Conservation (phyloP, 371 early-diverging fungal genomes). For the Mucor lusitanicus region DNA sequence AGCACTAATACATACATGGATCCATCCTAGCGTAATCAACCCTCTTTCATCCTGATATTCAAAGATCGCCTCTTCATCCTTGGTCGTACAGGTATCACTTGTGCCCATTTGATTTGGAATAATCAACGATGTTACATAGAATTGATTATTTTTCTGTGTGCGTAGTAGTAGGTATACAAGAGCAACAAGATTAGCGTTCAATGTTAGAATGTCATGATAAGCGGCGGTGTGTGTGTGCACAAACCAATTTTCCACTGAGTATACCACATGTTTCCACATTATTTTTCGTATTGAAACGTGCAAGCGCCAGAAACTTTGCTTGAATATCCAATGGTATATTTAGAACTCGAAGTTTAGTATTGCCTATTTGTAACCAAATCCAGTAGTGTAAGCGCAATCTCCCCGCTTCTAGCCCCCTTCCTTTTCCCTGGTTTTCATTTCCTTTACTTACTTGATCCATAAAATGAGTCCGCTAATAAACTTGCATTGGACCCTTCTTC, state of each 20-base stretch:
- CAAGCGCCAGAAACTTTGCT: constrained; percentile 69
- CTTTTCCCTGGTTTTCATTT: too few relatives aligned
- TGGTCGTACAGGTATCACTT: constrained; percentile 84
- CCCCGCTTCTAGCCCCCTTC: not conserved
- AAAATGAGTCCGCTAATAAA: constrained; percentile 3
- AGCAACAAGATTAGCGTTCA: not conserved
- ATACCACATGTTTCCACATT: constrained; percentile 92
- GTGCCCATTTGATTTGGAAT: constrained; percentile 89
- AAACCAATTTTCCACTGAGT: constrained; percentile 74
- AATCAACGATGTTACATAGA: constrained; percentile 75
- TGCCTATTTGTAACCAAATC: not conserved
- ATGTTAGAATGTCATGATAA: not conserved
- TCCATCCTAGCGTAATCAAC: constrained; percentile 87
- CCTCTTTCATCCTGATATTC: constrained; percentile 70
- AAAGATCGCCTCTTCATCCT: constrained; percentile 84
- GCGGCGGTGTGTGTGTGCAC: not conserved
- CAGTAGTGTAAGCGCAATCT: not conserved
- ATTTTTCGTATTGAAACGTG: constrained; percentile 67
- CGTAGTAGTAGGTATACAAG: too few relatives aligned
- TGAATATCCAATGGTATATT: constrained; percentile 65
- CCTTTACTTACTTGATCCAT: not conserved
- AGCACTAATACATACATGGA: constrained; percentile 59
- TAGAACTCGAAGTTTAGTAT: constrained; percentile 59
- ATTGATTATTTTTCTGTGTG: constrained; percentile 57
- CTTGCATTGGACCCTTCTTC: not conserved